Evolutionary conservation across 495 filamentous ascomycete species (phyloP), one percentile per base, ranked within the genome.

Genomic region (Cryomyces antarcticus): DNA sequence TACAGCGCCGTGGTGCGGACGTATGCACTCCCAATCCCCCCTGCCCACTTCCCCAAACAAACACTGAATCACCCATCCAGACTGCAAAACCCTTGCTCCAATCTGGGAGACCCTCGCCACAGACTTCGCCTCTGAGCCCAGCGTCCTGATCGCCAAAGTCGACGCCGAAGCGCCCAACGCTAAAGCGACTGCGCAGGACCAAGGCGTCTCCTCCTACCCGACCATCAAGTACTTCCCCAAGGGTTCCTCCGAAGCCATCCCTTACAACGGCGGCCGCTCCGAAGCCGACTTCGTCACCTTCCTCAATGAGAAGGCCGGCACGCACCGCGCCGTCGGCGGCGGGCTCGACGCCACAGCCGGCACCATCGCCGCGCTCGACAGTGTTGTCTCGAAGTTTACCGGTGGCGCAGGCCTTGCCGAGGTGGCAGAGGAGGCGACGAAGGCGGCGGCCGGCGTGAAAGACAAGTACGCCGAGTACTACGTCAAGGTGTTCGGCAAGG

Each of bases 191-290:
- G 81, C 87, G 33, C 59, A 73, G 50, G 80, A 76, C 43, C 82
- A 87, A 51, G 81, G 77, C 46, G 72, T 97, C 39, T 71, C 67
- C 41, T 80, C 78, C 28, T 97, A 87, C 72, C 89, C 89, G 29
- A 97, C 89, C 46, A 89, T 97, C 69, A 93, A 92, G 69, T 97
- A 80, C 73, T 96, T 96, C 71, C 78, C 87, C 55, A 80, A 78
- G 62, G 88, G 88, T 53, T 82, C 77, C 44, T 82, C 70, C 43
- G 77, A 77, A 46, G 58, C 78, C 9, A 66, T 78, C 49, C 53
- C 67, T 31, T 97, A 94, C 71, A 63, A 71, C 30, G 79, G 79
- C 42, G 82, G 75, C 46, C 87, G 89, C 50, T 65, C 69, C 12
- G 86, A 93, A 69, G 64, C 69, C 44, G 80, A 78, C 49, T 65